Evolutionary conservation across 306 rosid genomes (phyloP).

Genomic region (Trifolium fragiferum): DNA sequence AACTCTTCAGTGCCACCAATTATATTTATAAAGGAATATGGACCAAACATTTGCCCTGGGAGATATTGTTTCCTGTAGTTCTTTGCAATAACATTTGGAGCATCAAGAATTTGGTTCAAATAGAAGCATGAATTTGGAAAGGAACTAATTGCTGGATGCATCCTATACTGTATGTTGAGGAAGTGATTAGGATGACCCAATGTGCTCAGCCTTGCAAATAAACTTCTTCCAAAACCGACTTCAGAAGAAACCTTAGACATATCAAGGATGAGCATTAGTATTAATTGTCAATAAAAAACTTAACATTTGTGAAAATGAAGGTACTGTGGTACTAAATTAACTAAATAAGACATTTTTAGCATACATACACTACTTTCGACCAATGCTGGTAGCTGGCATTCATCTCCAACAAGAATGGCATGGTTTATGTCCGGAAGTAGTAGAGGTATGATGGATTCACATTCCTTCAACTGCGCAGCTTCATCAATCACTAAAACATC

Average conservation of each 20-base stretch:
- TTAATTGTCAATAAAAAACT: background rate
- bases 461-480: constrained; percentile 78
- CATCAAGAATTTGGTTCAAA: constrained; percentile 55
- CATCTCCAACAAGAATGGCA: constrained; percentile 72
- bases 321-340: background rate
- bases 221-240: constrained; percentile 82
- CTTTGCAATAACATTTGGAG: constrained; percentile 54
- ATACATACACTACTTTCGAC: constrained; percentile 63
- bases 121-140: constrained; percentile 75
- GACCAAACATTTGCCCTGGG: constrained; percentile 66
- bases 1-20: constrained; percentile 71
- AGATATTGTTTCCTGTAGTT: constrained; percentile 59
- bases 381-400: background rate
- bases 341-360: background rate
- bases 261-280: constrained; percentile 6
- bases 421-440: constrained; percentile 59
- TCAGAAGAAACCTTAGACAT: constrained; percentile 54
- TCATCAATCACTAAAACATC: constrained; percentile 69
- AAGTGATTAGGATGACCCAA: constrained; percentile 59
- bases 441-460: constrained; percentile 75
- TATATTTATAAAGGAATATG: constrained; percentile 74
- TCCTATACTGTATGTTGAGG: constrained; percentile 70
- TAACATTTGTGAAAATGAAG: background rate
- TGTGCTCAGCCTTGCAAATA: constrained; percentile 64
- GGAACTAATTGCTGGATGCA: constrained; percentile 67